These are phyloP conservation scores for Aspergillus eucalypticola DNA, from an alignment of 2,329 filamentous ascomycete species.

Conservation along the genomic window DNA sequence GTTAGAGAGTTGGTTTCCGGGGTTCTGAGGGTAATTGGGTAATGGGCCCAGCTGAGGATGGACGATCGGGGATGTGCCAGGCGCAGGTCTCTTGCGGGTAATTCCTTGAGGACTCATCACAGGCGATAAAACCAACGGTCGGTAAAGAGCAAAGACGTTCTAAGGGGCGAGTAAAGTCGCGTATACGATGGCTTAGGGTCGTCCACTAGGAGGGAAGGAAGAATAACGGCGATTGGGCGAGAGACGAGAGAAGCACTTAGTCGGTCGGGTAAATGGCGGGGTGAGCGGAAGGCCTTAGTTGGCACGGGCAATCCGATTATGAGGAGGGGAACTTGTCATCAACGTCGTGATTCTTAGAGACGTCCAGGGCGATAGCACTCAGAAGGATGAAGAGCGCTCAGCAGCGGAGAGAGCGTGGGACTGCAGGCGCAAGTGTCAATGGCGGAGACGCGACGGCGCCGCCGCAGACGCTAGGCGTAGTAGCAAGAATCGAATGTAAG, in stretches of 20 bases:
- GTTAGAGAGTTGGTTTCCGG: conserved; percentile 48
- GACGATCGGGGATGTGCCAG: conserved; percentile 66
- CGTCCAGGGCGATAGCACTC: conserved; percentile 10
- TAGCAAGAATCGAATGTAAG: conserved; percentile 10
- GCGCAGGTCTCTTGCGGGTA: conserved; percentile 70
- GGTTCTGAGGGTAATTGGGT: conserved; percentile 48
- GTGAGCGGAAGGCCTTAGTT: conserved; percentile 9
- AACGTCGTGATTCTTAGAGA: conserved; percentile 12
- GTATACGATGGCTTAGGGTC: not conserved
- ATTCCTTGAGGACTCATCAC: conserved; percentile 46
- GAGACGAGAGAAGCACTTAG: not conserved
- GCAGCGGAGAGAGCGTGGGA: conserved; percentile 5
- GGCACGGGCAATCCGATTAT: conserved; percentile 7
- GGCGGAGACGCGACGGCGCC: conserved; percentile 20
- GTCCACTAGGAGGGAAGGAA: not conserved
- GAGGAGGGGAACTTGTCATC: conserved; percentile 17
- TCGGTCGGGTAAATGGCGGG: not conserved
- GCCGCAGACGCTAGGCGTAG: conserved; percentile 13
- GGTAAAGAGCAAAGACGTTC: not conserved
- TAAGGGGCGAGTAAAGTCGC: not conserved
- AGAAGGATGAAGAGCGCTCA: conserved; percentile 3
- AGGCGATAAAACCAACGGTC: conserved; percentile 16
- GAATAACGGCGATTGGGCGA: not conserved
- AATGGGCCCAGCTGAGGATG: conserved; percentile 57
- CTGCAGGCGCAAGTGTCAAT: conserved; percentile 10